Evolutionary conservation across 345 rosid genomes (phyloP).

Genomic region (Corchorus capsularis): DNA sequence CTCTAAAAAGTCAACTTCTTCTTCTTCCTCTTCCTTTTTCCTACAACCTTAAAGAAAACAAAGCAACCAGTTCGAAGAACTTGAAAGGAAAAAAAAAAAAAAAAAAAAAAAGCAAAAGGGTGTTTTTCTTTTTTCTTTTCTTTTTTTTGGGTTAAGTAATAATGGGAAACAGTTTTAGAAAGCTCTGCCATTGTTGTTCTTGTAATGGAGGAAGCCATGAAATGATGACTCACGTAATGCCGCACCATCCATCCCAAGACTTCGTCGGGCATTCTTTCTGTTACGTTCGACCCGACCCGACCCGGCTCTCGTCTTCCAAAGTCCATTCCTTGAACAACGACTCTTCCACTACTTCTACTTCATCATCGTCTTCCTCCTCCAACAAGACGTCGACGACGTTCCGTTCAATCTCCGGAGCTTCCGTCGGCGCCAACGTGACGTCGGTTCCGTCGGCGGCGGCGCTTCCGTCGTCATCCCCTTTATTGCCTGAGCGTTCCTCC

Average conservation of each 20-base stretch:
- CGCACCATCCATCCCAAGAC: not conserved
- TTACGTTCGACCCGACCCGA: conserved; percentile 62
- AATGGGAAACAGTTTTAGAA: conserved; percentile 16
- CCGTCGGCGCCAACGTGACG: conserved; percentile 87
- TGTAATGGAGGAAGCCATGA: conserved; percentile 6
- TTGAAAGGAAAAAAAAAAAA: not conserved
- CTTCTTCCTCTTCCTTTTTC: not conserved
- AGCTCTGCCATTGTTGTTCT: conserved; percentile 16
- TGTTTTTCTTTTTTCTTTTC: too few species aligned
- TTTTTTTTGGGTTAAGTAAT: not conserved
- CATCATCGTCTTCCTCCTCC: not conserved
- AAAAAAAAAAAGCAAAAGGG: too few species aligned
- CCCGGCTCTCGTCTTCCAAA: conserved; percentile 46
- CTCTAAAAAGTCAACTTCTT: conserved; percentile 1
- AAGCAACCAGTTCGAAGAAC: not conserved
- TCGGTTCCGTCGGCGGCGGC: conserved; percentile 67
- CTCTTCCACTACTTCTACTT: not conserved
- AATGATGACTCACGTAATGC: conserved; percentile 1
- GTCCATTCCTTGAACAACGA: conserved; percentile 48
- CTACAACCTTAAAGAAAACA: not conserved
- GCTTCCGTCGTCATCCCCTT: conserved; percentile 58
- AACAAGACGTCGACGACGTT: conserved; percentile 46
- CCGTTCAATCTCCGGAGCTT: conserved; percentile 90
- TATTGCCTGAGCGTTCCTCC: conserved; percentile 48
- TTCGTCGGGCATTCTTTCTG: conserved; percentile 76